Conservation (phyloP, 176 grass and related monocot species). For the Oryza longistaminata region DNA sequence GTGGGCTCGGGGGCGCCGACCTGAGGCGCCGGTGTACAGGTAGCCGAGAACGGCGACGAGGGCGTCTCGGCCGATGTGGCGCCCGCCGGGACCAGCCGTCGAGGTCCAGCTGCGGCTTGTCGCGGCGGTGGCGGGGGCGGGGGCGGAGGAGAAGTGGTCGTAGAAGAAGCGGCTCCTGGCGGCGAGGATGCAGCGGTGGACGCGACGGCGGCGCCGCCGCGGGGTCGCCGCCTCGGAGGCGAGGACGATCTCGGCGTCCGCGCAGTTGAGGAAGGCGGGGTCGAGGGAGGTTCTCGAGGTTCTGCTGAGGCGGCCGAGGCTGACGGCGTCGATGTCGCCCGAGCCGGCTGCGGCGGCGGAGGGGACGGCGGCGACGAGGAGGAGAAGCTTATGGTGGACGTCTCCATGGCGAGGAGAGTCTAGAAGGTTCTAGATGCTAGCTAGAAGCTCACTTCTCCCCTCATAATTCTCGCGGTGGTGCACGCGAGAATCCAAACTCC, state of each 20-base stretch:
- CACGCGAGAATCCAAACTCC: neutral
- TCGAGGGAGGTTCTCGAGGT: conserved; percentile 70
- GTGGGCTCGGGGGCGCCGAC: conserved; percentile 46
- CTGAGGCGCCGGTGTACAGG: conserved; percentile 64
- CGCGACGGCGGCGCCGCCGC: conserved; percentile 35
- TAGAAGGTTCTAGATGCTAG: conserved; percentile 19
- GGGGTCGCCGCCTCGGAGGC: conserved; percentile 23
- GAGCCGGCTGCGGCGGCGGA: neutral
- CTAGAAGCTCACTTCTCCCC: neutral
- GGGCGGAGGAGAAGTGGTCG: conserved; percentile 47
- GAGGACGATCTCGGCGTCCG: conserved; percentile 59
- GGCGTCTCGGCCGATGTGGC: conserved; percentile 57
- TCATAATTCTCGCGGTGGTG: neutral
- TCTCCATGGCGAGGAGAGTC: conserved; percentile 24
- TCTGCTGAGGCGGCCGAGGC: conserved; percentile 68
- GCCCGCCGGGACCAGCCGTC: conserved; percentile 42
- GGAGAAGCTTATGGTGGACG: conserved; percentile 49
- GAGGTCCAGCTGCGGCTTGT: conserved; percentile 47
- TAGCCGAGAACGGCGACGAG: conserved; percentile 57
- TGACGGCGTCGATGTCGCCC: conserved; percentile 44
- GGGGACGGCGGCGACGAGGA: conserved; percentile 17
- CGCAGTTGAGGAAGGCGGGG: conserved; percentile 60
- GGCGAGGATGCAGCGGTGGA: conserved; percentile 75
- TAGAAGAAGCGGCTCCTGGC: conserved; percentile 72
- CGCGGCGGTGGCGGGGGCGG: neutral